Evolutionary conservation across 208 protist genomes (phyloP), one percentile per base, ranked within the genome.

Genomic region (Porcisia hertigi): DNA sequence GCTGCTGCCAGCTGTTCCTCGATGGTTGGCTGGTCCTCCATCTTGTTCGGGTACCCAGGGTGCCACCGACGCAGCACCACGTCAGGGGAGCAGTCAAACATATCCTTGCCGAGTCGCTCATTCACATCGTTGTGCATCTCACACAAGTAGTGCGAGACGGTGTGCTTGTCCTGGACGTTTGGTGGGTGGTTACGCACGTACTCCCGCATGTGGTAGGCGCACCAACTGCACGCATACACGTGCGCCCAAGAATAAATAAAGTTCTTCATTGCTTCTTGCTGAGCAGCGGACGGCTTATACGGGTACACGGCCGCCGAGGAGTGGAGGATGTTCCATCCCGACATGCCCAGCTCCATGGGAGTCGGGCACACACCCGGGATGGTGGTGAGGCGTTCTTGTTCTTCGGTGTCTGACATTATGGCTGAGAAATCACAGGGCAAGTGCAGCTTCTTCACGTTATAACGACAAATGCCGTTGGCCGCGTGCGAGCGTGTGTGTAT

Each of bases 41-140:
- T 96, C 43, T 82, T 84, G 63, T 93, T 79, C 5, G 94, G 94
- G 79, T 93, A 97, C 11, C 83, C 89, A 18, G 94, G 94, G 79
- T 97, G 94, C 94, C 94, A 97, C 45, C 92, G 87, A 20, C 76
- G 54, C 47, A 97, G 88, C 47, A 97, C 82, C 71, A 80, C 83
- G 57, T 88, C 85, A 11, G 90, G 88, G 43, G 92, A 77, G 75
- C 94, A 97, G 80, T 94, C 85, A 71, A 90, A 96, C 41, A 76
- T 16, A 43, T 82, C 69, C 67, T 98, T 98, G 43, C 87, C 88
- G 0, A 96, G 58, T 43, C 84, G 88, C 62, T 87, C 83, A 65
- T 92, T 98, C 12, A 98, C 94, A n/a, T 83, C 76, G 81, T 98
- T 98, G 83, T 98, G 94, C 59, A 97, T 81, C 80, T 95, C 87